phyloP scores from a whole-genome alignment of 805 yeast species.

The Tetrapisispora nanseiensis region DNA sequence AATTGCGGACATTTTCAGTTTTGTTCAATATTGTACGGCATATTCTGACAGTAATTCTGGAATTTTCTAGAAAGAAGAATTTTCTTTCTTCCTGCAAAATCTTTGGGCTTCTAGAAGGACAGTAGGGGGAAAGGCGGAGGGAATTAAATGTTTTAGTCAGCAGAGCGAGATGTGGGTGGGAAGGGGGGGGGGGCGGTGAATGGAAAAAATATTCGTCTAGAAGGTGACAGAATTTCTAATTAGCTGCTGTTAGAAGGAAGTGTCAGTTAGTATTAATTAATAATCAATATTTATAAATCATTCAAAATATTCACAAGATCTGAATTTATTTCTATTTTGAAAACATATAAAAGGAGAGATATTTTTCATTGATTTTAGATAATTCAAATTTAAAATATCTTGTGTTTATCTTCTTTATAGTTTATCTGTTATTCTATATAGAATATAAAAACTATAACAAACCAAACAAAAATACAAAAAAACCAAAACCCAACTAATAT shows the following conservation, averaged over 20 bases:
- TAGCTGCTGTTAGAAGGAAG: neutral
- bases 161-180: neutral
- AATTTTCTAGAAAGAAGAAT: neutral
- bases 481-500: too few relatives aligned
- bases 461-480: too few relatives aligned
- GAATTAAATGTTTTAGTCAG: too few relatives aligned
- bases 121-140: neutral
- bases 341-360: neutral
- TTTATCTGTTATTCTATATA: too few relatives aligned
- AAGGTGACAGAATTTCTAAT: slow-evolving; percentile 4
- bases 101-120: neutral
- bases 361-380: neutral
- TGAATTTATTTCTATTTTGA: too few relatives aligned
- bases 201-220: neutral
- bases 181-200: neutral
- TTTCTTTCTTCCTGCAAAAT: too few relatives aligned
- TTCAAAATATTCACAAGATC: too few relatives aligned
- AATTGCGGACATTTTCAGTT: neutral
- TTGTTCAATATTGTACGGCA: neutral
- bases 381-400: neutral
- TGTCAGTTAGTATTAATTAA: neutral
- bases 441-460: too few relatives aligned
- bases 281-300: too few relatives aligned
- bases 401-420: too few relatives aligned
- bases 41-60: neutral